A percentile compares a stretch with the other conserved stretches of the same genome.
These are phyloP conservation scores for Cutaneotrichosporon arboriforme DNA, from an alignment of 1,284 basidiomycete species.

Conservation along the genomic window DNA sequence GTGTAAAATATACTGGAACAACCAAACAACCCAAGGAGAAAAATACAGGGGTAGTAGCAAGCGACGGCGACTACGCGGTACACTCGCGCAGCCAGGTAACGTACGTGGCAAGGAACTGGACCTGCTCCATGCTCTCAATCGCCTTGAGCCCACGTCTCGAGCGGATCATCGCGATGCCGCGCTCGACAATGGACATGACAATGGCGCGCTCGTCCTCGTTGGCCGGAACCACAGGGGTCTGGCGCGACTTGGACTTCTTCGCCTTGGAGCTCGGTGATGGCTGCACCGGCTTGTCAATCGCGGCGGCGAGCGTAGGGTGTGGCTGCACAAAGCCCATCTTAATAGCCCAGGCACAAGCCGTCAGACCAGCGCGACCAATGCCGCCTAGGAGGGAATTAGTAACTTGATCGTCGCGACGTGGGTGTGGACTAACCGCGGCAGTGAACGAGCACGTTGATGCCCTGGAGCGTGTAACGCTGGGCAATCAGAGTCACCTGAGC, in stretches of 20 bases:
- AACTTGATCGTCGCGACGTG: too few species aligned
- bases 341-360: slow-evolving; percentile 88
- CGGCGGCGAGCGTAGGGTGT: slow-evolving; percentile 34
- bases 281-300: too few species aligned
- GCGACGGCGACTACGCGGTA: neutral
- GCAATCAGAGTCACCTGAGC: slow-evolving; percentile 66
- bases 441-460: slow-evolving; percentile 73
- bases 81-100: slow-evolving; percentile 58
- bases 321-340: slow-evolving; percentile 70
- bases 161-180: slow-evolving; percentile 67
- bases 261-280: neutral
- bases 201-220: slow-evolving; percentile 52
- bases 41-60: neutral
- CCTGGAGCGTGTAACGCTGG: slow-evolving; percentile 66
- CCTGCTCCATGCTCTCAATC: slow-evolving; percentile 87
- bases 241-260: slow-evolving; percentile 6
- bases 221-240: neutral
- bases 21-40: neutral
- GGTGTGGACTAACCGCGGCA: slow-evolving; percentile 62
- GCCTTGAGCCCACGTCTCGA: slow-evolving; percentile 73
- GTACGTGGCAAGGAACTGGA: slow-evolving; percentile 73
- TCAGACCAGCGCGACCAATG: slow-evolving; percentile 85
- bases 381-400: slow-evolving; percentile 51
- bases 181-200: slow-evolving; percentile 59
- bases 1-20: neutral